Evolutionary conservation across 2,329 filamentous ascomycete genomes (phyloP).

Genomic region (Beauveria sp.): DNA sequence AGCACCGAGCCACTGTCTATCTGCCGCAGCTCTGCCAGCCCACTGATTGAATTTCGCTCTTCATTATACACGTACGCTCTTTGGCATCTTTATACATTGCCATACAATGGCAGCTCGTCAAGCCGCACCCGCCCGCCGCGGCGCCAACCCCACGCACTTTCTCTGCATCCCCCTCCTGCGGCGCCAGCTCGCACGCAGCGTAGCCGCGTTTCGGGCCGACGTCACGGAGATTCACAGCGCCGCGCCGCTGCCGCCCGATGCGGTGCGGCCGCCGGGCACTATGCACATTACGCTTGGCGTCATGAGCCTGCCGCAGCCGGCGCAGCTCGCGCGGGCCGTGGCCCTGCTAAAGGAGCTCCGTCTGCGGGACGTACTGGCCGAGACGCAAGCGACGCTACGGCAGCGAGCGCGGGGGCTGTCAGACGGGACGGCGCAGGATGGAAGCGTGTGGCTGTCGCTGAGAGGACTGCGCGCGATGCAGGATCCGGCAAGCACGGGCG

Average conservation of each 20-base stretch:
- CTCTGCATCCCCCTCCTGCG: slow-evolving; percentile 66
- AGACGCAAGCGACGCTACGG: slow-evolving; percentile 14
- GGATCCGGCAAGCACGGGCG: slow-evolving; percentile 43
- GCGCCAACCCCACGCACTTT: slow-evolving; percentile 58
- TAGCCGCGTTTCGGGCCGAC: slow-evolving; percentile 55
- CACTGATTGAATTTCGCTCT: neutral
- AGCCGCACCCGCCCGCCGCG: slow-evolving; percentile 25
- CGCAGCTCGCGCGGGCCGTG: slow-evolving; percentile 35
- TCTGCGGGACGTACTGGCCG: slow-evolving; percentile 32
- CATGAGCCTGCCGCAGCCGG: slow-evolving; percentile 59
- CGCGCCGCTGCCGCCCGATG: slow-evolving; percentile 50
- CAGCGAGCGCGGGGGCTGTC: slow-evolving; percentile 1
- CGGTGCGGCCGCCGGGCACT: slow-evolving; percentile 69
- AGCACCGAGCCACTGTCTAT: no score
- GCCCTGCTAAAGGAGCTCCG: slow-evolving; percentile 31
- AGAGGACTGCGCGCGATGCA: slow-evolving; percentile 57
- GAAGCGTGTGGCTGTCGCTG: slow-evolving; percentile 37
- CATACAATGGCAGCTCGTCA: slow-evolving; percentile 10
- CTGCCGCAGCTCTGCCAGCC: no score
- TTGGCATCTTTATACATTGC: neutral
- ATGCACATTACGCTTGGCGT: slow-evolving; percentile 83
- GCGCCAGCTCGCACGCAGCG: slow-evolving; percentile 54
- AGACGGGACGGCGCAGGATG: neutral
- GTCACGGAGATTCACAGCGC: slow-evolving; percentile 38
- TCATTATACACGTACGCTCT: neutral